Conservation (phyloP, 768 basidiomycete species). For the Suillus ampliporus region DNA sequence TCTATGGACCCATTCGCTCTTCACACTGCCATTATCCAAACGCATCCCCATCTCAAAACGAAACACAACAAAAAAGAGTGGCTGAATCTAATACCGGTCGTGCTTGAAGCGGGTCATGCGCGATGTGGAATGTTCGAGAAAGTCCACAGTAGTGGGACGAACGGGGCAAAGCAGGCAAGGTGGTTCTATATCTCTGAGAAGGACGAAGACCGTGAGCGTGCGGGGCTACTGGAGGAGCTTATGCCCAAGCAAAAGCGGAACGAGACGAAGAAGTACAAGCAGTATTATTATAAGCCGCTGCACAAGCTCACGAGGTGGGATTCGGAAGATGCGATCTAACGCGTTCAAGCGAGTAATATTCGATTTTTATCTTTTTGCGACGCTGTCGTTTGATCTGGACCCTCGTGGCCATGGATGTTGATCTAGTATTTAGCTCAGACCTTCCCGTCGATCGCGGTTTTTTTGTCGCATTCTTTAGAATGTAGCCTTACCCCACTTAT, state of each 20-base stretch:
- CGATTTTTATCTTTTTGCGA: neutral
- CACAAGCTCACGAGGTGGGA: slow-evolving; percentile 78
- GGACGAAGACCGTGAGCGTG: slow-evolving; percentile 75
- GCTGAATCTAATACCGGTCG: slow-evolving; percentile 51
- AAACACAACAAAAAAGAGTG: slow-evolving; percentile 48
- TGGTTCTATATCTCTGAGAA: slow-evolving; percentile 82
- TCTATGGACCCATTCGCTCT: slow-evolving; percentile 62
- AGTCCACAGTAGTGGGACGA: slow-evolving; percentile 65
- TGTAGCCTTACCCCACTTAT: neutral
- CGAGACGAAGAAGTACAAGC: slow-evolving; percentile 84
- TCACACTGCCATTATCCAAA: slow-evolving; percentile 55
- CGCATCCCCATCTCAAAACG: slow-evolving; percentile 56
- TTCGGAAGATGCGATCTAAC: slow-evolving; percentile 59
- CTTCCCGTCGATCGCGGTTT: neutral
- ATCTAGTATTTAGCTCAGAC: neutral
- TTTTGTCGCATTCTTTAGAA: neutral
- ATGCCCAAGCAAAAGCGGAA: slow-evolving; percentile 79
- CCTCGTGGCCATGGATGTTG: neutral
- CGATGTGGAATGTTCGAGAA: slow-evolving; percentile 73
- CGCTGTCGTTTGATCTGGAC: neutral
- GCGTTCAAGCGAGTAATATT: neutral
- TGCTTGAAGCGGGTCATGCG: slow-evolving; percentile 50
- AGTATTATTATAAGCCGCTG: slow-evolving; percentile 82
- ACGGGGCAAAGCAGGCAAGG: slow-evolving; percentile 59
- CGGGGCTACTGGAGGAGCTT: slow-evolving; percentile 66